Conservation (phyloP, 306 rosid species). For the Carpinus fangiana region DNA sequence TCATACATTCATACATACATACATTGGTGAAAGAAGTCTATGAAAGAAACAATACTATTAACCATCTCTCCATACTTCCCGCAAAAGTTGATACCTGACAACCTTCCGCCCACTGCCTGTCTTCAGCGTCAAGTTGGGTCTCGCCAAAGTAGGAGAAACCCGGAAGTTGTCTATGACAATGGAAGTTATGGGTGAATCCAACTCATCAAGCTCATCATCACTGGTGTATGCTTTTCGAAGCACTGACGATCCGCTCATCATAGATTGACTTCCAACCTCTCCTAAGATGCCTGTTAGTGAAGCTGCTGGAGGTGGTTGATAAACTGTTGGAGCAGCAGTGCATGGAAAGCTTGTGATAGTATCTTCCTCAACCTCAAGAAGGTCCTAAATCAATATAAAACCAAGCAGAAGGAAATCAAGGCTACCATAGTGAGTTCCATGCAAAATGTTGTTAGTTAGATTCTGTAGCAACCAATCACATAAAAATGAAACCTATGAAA, state of each 20-base stretch:
- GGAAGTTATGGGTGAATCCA: slow-evolving; percentile 74
- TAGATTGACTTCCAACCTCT: slow-evolving; percentile 52
- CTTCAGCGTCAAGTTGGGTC: slow-evolving; percentile 28
- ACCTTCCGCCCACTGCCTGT: slow-evolving; percentile 46
- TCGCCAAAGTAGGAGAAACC: slow-evolving; percentile 26
- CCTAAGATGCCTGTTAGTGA: slow-evolving; percentile 49
- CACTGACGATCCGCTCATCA: slow-evolving; percentile 52
- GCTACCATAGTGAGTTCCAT: background rate
- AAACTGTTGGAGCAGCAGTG: slow-evolving; percentile 55
- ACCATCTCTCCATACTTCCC: slow-evolving; percentile 66
- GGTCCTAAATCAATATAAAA: slow-evolving; percentile 46
- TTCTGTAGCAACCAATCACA: slow-evolving; percentile 3
- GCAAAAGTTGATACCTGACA: slow-evolving; percentile 65
- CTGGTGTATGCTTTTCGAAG: slow-evolving; percentile 66
- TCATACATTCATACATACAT: background rate
- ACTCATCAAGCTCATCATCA: slow-evolving; percentile 84
- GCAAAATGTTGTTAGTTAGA: background rate
- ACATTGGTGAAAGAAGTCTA: background rate
- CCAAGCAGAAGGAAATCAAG: background rate
- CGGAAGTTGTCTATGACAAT: slow-evolving; percentile 51
- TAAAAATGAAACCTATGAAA: background rate
- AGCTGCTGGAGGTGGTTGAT: slow-evolving; percentile 60
- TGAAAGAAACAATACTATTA: slow-evolving; percentile 29
- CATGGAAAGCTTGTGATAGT: slow-evolving; percentile 56
- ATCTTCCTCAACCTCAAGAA: slow-evolving; percentile 45